Percentiles rank a stretch among this genome's conserved stretches.
Conservation (phyloP, 225 moss, liverwort and hornwort species). For the Pseudoscleropodium purum region DNA sequence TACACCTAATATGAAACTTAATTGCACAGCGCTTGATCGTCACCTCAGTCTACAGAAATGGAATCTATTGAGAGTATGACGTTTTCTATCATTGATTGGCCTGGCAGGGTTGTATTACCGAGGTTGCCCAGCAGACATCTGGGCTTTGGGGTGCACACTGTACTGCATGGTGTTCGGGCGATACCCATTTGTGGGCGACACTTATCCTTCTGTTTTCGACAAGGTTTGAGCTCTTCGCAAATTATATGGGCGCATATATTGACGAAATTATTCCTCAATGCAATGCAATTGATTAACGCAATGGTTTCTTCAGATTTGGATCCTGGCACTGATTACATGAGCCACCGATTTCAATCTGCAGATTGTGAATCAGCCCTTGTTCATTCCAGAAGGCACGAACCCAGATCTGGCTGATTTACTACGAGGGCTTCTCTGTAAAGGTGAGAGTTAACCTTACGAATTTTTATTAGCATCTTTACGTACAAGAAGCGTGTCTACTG, state of each 20-base stretch:
- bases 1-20: neutral
- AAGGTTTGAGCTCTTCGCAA: conserved; percentile 19
- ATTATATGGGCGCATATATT: too few species aligned
- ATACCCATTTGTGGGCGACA: conserved; percentile 72
- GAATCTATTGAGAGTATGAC: neutral
- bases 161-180: conserved; percentile 80
- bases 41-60: neutral
- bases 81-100: neutral
- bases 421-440: conserved; percentile 74
- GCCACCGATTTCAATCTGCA: conserved; percentile 12
- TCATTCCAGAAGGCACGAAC: conserved; percentile 42
- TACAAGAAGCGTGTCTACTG: neutral
- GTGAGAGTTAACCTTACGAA: neutral
- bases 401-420: conserved; percentile 60
- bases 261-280: neutral
- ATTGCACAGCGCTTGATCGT: neutral
- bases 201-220: conserved; percentile 53
- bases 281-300: neutral
- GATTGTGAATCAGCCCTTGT: conserved; percentile 65
- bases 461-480: neutral
- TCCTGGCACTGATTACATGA: neutral
- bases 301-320: neutral
- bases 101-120: conserved; percentile 42
- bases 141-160: conserved; percentile 84
- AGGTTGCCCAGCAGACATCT: conserved; percentile 74